Base-by-base conservation (phyloP, 2,329 filamentous ascomycete genomes). In the Ciborinia camelliae region DNA sequence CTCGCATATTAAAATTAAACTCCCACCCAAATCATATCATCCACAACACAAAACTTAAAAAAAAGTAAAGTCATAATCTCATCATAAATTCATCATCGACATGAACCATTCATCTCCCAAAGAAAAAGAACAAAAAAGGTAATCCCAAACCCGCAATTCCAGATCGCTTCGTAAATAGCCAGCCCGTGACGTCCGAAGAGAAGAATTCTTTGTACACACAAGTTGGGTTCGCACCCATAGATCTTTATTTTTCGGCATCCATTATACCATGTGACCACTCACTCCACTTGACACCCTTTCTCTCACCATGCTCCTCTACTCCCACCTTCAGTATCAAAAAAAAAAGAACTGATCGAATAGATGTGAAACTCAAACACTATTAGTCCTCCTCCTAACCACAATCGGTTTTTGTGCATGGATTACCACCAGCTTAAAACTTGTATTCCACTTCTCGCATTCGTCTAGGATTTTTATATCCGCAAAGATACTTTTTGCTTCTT, bases 391-490 rank as follows among this genome's bases (percentile, higher is more conserved):
- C 58, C 73, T 68, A 4, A 64, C 67, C 23, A 62, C 48, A 18
- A 68, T 67, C 4, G 73, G 73, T 60, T 76, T 76, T 65, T 72
- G 70, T 41, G 74, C 93, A 75, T 96, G 92, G 71, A 92, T 96
- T 65, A 98, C 93, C 76, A 96, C 86, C 72, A 98, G 82, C 76
- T 94, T 92, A 76, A 98, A 88, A 68, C 90, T 96, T 0, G 93
- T 96, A 18, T 90, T 88, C 75, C 90, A 88, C 75, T 90, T 88
- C 77, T 96, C 90, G 73, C 93, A 97, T 78, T 99, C 95, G 20
- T 85, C 81, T 54, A 98, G 80, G 35, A 98, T 78, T 12, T 83
- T 82, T 63, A 83, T 85, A 74, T 97, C 90, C 54, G 82, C 84
- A 89, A 93, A 98, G 70, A 98, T 90, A 75, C 90, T 89, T 66